Base-by-base conservation (phyloP, 116 monocot genomes). In the Posidonia oceanica region DNA sequence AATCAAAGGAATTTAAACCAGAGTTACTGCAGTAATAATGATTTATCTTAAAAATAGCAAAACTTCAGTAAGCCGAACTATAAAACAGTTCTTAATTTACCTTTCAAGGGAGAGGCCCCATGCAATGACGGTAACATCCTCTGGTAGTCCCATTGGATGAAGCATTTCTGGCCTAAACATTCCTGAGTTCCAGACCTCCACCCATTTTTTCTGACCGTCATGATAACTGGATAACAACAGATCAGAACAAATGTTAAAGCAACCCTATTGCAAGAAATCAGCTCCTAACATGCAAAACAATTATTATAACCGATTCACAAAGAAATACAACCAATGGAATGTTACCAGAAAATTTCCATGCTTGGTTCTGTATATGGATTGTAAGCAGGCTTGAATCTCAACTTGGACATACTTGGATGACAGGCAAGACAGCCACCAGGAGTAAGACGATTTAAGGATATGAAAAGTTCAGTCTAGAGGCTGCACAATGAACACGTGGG, bases 91-190 rank as follows among this genome's bases (percentile, higher is more conserved):
- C 36, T 4, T 14, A 5, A 6, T n/a, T 18, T 84, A 98, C 98
- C 98, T 92, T 71, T 98, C 98, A 56, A 93, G 84, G 14, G 98
- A 98, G 67, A 93, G 93, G 15, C 98, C 98, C 93, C 98, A 98
- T 59, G 98, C 98, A 72, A 98, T 90, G 54, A 98, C 93, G 69
- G 87, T 80, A 69, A 98, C 93, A 81, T 93, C 98, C 64, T 87
- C 87, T 2, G 98, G 98, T 63, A 98, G 81, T 2, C 98, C 98
- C 98, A 93, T 98, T 13, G 98, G 87, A 8, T 83, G 82, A 41
- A 98, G 73, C 98, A 98, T 98, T 77, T 98, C 98, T 38, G 98
- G 98, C 74, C 98, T 83, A 68, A 98, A 98, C 93, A 98, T 98
- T 68, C 98, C 93, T 13, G 90, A 92, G 70, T 98, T 98, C 21